Percentiles rank a stretch among this genome's conserved stretches.
These are phyloP conservation scores for Fusarium sp. DNA, from an alignment of 2,329 filamentous ascomycete species.

Conservation along the genomic window DNA sequence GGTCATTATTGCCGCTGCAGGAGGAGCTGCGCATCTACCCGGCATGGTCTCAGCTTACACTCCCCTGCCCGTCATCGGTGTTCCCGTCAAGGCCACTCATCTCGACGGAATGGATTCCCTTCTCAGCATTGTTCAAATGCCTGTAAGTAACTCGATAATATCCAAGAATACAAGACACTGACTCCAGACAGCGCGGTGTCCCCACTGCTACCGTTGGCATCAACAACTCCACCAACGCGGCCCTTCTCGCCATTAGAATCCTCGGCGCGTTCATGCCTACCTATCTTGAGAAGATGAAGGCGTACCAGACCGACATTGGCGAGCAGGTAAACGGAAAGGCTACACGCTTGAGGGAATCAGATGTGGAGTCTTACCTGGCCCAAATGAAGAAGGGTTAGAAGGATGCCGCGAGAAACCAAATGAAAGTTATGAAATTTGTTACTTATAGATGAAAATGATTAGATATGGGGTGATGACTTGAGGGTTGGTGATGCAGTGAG, in stretches of 20 bases:
- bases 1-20: constrained; percentile 81
- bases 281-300: constrained; percentile 73
- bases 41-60: constrained; percentile 82
- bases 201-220: constrained; percentile 83
- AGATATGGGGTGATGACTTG: background rate
- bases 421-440: background rate
- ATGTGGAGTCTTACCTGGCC: constrained; percentile 22
- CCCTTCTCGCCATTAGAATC: constrained; percentile 76
- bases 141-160: constrained; percentile 45
- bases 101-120: constrained; percentile 79
- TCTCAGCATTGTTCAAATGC: constrained; percentile 83
- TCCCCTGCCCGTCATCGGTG: constrained; percentile 79
- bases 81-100: constrained; percentile 80
- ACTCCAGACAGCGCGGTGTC: constrained; percentile 62
- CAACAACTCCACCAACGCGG: constrained; percentile 84
- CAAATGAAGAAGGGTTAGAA: constrained; percentile 21
- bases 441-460: background rate
- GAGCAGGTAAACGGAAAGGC: constrained; percentile 74
- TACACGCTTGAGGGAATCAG: constrained; percentile 61
- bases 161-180: accelerated
- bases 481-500: background rate
- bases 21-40: constrained; percentile 78
- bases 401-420: background rate
- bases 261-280: constrained; percentile 69
- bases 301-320: constrained; percentile 42